Conservation (phyloP, 768 basidiomycete species). For the Phlegmacium glaucopus region DNA sequence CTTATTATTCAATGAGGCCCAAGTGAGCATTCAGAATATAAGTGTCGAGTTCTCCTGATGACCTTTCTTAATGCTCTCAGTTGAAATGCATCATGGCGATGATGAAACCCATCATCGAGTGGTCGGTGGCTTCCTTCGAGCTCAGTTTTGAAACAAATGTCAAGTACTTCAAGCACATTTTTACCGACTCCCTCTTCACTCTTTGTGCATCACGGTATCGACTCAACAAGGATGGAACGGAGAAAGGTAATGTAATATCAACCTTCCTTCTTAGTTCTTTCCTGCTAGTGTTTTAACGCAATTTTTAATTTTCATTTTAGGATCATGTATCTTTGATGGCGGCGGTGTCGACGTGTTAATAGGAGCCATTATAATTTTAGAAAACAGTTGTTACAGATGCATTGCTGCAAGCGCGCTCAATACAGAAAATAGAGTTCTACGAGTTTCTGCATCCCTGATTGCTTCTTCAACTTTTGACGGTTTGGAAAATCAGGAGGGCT, state of each 20-base stretch:
- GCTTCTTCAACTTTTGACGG: no score
- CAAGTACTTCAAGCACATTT: slow-evolving; percentile 33
- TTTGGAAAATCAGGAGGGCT: no score
- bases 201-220: slow-evolving; percentile 42
- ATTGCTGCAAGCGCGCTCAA: neutral
- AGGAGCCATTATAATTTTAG: slow-evolving; percentile 32
- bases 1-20: slow-evolving; percentile 40
- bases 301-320: neutral
- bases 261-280: slow-evolving; percentile 36
- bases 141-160: slow-evolving; percentile 33
- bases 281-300: neutral
- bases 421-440: neutral
- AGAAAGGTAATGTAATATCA: slow-evolving; percentile 32
- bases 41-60: slow-evolving; percentile 21
- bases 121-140: slow-evolving; percentile 34
- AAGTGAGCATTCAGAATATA: slow-evolving; percentile 24
- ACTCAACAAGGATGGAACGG: slow-evolving; percentile 31
- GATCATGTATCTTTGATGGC: slow-evolving; percentile 34
- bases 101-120: slow-evolving; percentile 36
- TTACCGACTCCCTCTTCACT: slow-evolving; percentile 30
- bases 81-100: slow-evolving; percentile 38
- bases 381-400: neutral
- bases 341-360: slow-evolving; percentile 29
- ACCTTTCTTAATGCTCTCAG: no score
- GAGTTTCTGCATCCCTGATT: neutral